Conservation (phyloP, 2,329 filamentous ascomycete genomes). For the Neofusicoccum umdonicola region DNA sequence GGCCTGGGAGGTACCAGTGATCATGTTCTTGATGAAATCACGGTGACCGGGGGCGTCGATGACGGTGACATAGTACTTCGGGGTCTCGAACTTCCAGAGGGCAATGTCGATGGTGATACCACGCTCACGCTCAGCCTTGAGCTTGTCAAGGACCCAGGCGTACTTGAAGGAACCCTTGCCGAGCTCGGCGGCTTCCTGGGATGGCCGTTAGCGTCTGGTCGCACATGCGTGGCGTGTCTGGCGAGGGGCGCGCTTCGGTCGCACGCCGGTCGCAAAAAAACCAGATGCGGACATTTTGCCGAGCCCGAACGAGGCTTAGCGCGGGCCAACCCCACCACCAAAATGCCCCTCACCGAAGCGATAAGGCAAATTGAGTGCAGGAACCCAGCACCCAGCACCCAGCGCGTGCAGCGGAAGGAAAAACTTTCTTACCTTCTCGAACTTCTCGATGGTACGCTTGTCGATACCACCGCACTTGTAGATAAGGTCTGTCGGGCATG, state of each 20-base stretch:
- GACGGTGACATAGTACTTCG: constrained; percentile 96
- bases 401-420: constrained; percentile 19
- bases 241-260: not conserved
- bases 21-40: constrained; percentile 99
- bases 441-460: constrained; percentile 99
- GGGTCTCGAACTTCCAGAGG: constrained; percentile 99
- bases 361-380: constrained; percentile 28
- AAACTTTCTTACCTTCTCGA: constrained; percentile 84
- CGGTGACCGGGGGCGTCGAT: constrained; percentile 99
- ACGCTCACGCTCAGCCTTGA: constrained; percentile 99
- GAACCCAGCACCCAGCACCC: constrained; percentile 19
- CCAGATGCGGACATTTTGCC: constrained; percentile 17
- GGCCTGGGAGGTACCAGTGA: constrained; percentile 99
- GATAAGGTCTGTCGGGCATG: constrained; percentile 76
- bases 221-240: not conserved
- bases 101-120: constrained; percentile 99
- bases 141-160: constrained; percentile 99
- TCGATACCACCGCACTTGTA: constrained; percentile 99
- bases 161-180: constrained; percentile 99
- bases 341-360: constrained; percentile 34
- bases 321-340: constrained; percentile 40
- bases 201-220: constrained; percentile 33
- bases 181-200: constrained; percentile 94
- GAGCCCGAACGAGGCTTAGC: constrained; percentile 31
- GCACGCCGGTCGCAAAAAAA: constrained; percentile 13